Evolutionary conservation across 2,329 filamentous ascomycete genomes (phyloP), one percentile per base, ranked within the genome.

Genomic region (Helminthosporium solani): DNA sequence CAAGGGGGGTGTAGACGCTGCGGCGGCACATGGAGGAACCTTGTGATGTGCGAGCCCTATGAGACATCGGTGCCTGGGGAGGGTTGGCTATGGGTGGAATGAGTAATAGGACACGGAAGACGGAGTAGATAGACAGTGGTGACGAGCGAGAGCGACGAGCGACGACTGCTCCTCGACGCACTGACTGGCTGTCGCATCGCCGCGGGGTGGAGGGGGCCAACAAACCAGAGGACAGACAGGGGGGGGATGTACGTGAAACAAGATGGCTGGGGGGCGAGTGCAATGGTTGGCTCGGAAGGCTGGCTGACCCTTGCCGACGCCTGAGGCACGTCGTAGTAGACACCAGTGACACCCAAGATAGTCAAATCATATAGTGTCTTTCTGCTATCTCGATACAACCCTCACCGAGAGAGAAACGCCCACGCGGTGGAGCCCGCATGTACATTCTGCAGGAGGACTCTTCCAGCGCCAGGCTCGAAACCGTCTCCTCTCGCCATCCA

Each of bases 31-130:
- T 65, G 64, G 58, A 55, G 56, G 23, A 44, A 50, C 57, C 64
- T 64, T 61, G 64, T 67, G 64, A 68, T 64, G 61, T 48, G 52
- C 53, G 49, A 57, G 51, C 49, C 52, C 56, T 60, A 52, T 53
- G 48, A 59, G 52, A 52, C 46, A 57, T 55, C 33, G 61, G 56
- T 61, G 63, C 56, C 61, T 64, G 53, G 46, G 46, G 50, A 52
- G 49, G 25, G 47, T 19, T 21, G 42, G 34, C 45, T 36, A 48
- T 36, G 18, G 41, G n/a, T n/a, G n/a, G n/a, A n/a, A n/a, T 38
- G 40, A 47, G 46, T 52, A 30, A 12, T 19, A 40, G 44, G 46
- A 27, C 46, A 25, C 40, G 40, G 44, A 21, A 21, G 35, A 25
- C 34, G 14, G 15, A 49, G 35, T 44, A 30, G 35, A 16, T 16